Evolutionary conservation across 2,329 filamentous ascomycete species (phyloP).

Genomic region (Trichoderma polysporum): DNA sequence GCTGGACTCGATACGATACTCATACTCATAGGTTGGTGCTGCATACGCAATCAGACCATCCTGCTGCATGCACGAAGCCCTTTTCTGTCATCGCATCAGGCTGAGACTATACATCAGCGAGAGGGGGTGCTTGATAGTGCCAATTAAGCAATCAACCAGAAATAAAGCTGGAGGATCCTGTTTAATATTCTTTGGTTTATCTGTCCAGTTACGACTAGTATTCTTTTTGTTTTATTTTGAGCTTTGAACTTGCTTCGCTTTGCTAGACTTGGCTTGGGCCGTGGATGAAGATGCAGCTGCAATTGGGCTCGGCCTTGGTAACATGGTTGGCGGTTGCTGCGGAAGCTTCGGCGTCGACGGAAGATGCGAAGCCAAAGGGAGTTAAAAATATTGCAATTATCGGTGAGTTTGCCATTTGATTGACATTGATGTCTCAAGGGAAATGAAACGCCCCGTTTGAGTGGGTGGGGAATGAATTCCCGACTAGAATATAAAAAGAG

Average conservation of each 20-base stretch:
- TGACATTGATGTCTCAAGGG: not conserved
- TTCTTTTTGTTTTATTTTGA: not conserved
- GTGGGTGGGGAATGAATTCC: not conserved
- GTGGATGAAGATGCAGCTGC: conserved; percentile 19
- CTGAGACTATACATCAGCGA: not conserved
- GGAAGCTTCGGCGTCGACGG: conserved; percentile 15
- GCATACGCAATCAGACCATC: conserved; percentile 6
- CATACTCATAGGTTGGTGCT: not conserved
- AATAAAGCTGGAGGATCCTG: not conserved
- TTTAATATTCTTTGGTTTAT: not conserved
- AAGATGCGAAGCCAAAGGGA: conserved; percentile 19
- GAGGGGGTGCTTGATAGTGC: not conserved
- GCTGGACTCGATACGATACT: not conserved
- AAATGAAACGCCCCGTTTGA: too few relatives aligned
- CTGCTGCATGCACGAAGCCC: not conserved
- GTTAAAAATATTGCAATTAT: conserved; percentile 40
- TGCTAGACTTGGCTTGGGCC: not conserved
- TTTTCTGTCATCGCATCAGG: not conserved
- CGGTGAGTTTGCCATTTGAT: conserved; percentile 30
- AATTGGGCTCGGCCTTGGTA: conserved; percentile 20
- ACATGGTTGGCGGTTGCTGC: conserved; percentile 25
- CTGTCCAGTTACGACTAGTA: not conserved
- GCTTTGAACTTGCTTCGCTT: not conserved
- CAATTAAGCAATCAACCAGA: not conserved
- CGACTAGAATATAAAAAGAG: not conserved